phyloP scores from a whole-genome alignment of 768 basidiomycete genomes.

The Russula virescens region DNA sequence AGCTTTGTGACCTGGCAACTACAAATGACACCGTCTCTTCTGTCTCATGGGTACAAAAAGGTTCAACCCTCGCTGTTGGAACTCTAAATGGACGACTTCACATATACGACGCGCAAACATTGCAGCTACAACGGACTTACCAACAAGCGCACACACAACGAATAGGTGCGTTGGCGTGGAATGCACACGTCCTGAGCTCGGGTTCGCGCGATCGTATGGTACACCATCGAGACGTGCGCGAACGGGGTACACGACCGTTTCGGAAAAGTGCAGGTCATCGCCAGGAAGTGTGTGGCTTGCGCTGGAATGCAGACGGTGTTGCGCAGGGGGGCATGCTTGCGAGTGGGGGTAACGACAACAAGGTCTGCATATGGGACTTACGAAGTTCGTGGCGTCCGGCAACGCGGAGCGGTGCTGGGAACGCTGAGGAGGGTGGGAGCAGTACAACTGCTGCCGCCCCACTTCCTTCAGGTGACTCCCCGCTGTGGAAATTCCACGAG shows the following conservation, averaged over 20 bases:
- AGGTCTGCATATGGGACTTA: constrained; percentile 95
- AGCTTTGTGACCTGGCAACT: constrained; percentile 74
- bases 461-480: constrained; percentile 45
- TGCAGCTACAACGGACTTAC: constrained; percentile 75
- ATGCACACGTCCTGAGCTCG: constrained; percentile 76
- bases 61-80: constrained; percentile 87
- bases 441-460: constrained; percentile 29
- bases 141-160: constrained; percentile 79
- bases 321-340: constrained; percentile 59
- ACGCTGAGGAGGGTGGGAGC: constrained; percentile 28
- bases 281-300: constrained; percentile 94
- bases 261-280: constrained; percentile 68
- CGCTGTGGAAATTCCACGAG: constrained; percentile 93
- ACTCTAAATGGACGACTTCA: constrained; percentile 85
- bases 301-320: constrained; percentile 69
- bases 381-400: constrained; percentile 50
- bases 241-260: constrained; percentile 56
- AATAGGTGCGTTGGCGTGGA: constrained; percentile 95
- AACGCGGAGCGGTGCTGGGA: constrained; percentile 26
- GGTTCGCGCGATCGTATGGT: constrained; percentile 90
- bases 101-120: constrained; percentile 86
- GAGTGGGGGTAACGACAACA: constrained; percentile 97
- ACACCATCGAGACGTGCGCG: constrained; percentile 88
- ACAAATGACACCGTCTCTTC: constrained; percentile 75
- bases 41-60: constrained; percentile 91